Percentiles rank a stretch among this genome's conserved stretches.
Evolutionary conservation across 306 rosid genomes (phyloP).

Genomic region (Rosa persica): DNA sequence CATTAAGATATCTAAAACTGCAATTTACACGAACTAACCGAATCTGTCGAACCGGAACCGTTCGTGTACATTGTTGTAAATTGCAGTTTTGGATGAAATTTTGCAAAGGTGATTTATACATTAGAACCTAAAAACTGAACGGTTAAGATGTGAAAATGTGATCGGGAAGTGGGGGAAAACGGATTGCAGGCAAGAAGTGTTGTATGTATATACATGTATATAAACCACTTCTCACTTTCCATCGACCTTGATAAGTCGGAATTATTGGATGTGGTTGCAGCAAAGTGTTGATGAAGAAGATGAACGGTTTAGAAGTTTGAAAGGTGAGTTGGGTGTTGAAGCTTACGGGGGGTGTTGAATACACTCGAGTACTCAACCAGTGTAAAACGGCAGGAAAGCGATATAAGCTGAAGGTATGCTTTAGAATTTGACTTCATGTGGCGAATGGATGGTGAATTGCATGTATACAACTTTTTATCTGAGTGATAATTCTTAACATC

Average conservation of each 20-base stretch:
- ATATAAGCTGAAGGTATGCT: neutral
- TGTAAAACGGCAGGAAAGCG: neutral
- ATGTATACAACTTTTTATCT: neutral
- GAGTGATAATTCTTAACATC: neutral
- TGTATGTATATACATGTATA: no score
- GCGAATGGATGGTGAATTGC: neutral
- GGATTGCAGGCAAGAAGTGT: no score
- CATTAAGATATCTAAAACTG: no score
- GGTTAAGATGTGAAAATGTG: no score
- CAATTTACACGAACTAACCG: no score
- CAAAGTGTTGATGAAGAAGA: conserved; percentile 1
- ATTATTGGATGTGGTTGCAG: neutral
- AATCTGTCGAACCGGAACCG: no score
- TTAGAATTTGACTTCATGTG: neutral
- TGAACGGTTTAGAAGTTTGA: conserved; percentile 9
- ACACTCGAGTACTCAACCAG: neutral
- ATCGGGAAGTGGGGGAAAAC: no score
- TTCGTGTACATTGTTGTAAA: no score
- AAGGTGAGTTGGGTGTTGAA: conserved; percentile 11
- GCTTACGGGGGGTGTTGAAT: neutral
- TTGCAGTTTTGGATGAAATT: no score
- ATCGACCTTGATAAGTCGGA: neutral
- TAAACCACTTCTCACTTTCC: neutral
- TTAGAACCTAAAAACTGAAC: no score
- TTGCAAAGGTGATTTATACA: no score